Evolutionary conservation across 1,284 basidiomycete genomes (phyloP).

Genomic region (Dichomitus squalens): DNA sequence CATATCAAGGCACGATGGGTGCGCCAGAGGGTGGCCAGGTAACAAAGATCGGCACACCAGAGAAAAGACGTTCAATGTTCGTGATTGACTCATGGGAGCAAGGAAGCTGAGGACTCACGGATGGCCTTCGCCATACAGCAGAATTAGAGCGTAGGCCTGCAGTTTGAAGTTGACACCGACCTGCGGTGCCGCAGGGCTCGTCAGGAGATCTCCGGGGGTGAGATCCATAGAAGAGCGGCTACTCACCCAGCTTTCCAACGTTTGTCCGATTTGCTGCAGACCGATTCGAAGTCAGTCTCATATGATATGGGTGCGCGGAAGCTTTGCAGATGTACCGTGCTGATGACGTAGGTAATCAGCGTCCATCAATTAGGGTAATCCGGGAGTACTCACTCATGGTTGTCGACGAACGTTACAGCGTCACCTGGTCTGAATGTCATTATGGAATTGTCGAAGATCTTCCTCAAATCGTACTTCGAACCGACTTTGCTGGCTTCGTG

Average conservation of each 20-base stretch:
- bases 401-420: slow-evolving; percentile 83
- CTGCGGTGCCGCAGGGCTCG: slow-evolving; percentile 37
- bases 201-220: background rate
- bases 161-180: slow-evolving; percentile 70
- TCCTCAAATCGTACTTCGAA: slow-evolving; percentile 66
- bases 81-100: slow-evolving; percentile 3
- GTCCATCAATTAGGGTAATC: background rate
- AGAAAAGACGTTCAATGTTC: background rate
- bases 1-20: background rate
- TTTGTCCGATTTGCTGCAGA: slow-evolving; percentile 68
- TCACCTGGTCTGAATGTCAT: slow-evolving; percentile 62
- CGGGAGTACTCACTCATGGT: slow-evolving; percentile 68
- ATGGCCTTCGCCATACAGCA: slow-evolving; percentile 83
- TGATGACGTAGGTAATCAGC: slow-evolving; percentile 26
- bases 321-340: slow-evolving; percentile 49
- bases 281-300: slow-evolving; percentile 12
- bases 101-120: slow-evolving; percentile 59
- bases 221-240: background rate
- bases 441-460: slow-evolving; percentile 60
- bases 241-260: slow-evolving; percentile 77
- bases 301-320: background rate
- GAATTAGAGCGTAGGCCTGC: slow-evolving; percentile 86
- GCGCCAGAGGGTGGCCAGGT: too few relatives aligned
- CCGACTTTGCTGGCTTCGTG: slow-evolving; percentile 62
- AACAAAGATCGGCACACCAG: background rate